Percentiles rank a stretch among this genome's conserved stretches.
Conservation (phyloP, 179 eudicot genomes). For the Dionaea muscipula region DNA sequence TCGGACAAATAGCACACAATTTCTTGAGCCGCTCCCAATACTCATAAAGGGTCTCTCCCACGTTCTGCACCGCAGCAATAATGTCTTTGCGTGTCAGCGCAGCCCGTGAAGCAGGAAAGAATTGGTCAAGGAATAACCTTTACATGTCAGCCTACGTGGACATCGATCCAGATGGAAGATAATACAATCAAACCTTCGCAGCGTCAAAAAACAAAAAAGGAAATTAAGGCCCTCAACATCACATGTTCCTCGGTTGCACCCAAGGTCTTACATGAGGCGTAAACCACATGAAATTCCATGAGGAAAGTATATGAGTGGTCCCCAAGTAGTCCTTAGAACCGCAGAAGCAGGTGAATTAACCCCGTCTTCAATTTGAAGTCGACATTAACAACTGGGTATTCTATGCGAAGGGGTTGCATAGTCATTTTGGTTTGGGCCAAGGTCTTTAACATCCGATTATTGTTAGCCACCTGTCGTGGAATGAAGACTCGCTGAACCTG, state of each 20-base stretch:
- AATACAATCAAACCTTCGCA: conserved; percentile 9
- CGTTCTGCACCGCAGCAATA: neutral
- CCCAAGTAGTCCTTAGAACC: too few species aligned
- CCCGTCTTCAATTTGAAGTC: too few species aligned
- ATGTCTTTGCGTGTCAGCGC: conserved; percentile 4
- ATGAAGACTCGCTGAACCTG: too few species aligned
- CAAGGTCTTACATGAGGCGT: too few species aligned
- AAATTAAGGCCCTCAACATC: conserved; percentile 13
- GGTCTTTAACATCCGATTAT: too few species aligned
- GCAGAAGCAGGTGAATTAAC: too few species aligned
- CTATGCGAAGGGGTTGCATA: too few species aligned
- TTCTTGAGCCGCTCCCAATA: conserved; percentile 11
- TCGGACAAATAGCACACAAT: neutral
- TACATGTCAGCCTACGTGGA: neutral
- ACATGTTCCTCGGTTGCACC: neutral
- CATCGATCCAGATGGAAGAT: conserved; percentile 3
- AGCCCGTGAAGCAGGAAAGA: neutral
- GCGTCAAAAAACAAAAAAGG: conserved; percentile 5
- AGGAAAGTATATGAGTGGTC: too few species aligned
- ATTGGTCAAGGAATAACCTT: conserved; percentile 1
- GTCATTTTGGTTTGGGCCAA: too few species aligned
- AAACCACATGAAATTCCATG: neutral
- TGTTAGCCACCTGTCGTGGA: too few species aligned
- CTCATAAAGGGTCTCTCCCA: conserved; percentile 3
- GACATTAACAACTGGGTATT: too few species aligned